Evolutionary conservation across 768 basidiomycete species (phyloP).

Genomic region (Asterophora parasitica): DNA sequence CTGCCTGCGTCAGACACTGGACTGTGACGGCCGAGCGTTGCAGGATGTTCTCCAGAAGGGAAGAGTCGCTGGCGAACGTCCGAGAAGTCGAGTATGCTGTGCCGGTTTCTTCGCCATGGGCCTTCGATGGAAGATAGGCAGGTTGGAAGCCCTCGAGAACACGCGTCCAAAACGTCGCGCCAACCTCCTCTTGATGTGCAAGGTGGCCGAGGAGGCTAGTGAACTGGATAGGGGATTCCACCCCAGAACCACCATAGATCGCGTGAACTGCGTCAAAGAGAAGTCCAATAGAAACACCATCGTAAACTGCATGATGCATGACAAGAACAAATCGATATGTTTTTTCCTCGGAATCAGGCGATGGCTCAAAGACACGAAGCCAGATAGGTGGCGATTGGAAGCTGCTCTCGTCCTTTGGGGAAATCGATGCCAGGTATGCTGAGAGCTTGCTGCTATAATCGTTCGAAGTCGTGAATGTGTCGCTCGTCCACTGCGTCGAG

Average conservation of each 20-base stretch:
- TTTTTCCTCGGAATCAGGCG: neutral
- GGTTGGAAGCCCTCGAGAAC: constrained; percentile 22
- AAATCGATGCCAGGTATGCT: constrained; percentile 16
- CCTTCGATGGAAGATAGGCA: constrained; percentile 13
- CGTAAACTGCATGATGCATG: constrained; percentile 46
- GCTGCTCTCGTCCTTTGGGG: constrained; percentile 18
- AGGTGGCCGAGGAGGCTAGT: constrained; percentile 33
- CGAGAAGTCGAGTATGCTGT: constrained; percentile 11
- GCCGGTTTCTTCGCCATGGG: neutral
- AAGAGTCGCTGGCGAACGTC: constrained; percentile 10
- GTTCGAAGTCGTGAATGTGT: constrained; percentile 10
- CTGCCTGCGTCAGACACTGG: constrained; percentile 31
- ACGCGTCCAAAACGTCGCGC: constrained; percentile 34
- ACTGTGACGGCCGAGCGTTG: constrained; percentile 24
- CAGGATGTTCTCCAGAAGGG: constrained; percentile 16
- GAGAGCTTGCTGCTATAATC: constrained; percentile 18
- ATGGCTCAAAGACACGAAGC: constrained; percentile 25
- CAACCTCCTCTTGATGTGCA: constrained; percentile 31
- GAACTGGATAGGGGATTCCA: constrained; percentile 26
- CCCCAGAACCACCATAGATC: constrained; percentile 23
- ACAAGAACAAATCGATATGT: constrained; percentile 28
- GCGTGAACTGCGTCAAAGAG: constrained; percentile 28
- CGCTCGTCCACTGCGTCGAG: constrained; percentile 19
- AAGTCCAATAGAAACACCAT: constrained; percentile 36
- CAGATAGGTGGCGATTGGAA: constrained; percentile 26